phyloP scores from a whole-genome alignment of 148 eudicot species.

The Rhododendron simsii region DNA sequence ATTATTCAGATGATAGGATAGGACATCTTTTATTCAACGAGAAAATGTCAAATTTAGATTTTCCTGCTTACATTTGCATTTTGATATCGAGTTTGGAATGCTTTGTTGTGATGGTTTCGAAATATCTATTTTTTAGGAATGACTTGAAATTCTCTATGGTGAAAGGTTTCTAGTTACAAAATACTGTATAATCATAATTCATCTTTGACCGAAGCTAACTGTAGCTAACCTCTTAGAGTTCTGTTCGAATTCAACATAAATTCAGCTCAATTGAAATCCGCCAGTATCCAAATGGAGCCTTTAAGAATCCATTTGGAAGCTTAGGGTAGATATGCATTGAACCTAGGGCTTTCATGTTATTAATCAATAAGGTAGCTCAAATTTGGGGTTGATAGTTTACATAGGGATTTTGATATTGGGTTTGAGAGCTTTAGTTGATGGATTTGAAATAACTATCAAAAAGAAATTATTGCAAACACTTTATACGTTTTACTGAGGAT shows the following conservation, averaged over 20 bases:
- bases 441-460: background rate
- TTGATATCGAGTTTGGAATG: background rate
- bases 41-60: background rate
- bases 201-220: background rate
- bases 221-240: background rate
- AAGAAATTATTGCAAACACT: background rate
- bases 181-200: background rate
- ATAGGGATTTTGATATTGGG: background rate
- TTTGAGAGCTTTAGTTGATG: background rate
- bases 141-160: background rate
- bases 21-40: background rate
- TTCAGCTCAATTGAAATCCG: background rate
- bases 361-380: background rate
- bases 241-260: background rate
- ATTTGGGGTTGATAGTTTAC: background rate
- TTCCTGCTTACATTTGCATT: background rate
- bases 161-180: background rate
- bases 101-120: background rate
- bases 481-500: background rate
- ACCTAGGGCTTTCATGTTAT: background rate
- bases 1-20: background rate
- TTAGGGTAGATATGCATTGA: background rate
- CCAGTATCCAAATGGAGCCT: background rate
- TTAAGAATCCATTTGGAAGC: background rate
- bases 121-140: background rate